phyloP scores from a whole-genome alignment of 176 grass and related monocot genomes.

The Rhynchospora pubera region DNA sequence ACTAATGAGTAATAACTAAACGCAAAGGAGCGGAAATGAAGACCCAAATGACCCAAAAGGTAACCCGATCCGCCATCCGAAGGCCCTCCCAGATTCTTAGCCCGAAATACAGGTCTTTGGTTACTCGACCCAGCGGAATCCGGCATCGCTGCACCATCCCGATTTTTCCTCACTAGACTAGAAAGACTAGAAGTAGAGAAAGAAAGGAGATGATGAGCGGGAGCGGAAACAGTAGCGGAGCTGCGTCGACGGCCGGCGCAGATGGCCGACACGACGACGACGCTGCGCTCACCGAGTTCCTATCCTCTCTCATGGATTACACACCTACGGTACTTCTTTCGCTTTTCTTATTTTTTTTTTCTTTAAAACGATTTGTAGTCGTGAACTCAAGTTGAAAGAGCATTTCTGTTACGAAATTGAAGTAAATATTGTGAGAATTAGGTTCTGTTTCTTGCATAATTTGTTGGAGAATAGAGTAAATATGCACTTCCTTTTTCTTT shows the following conservation, averaged over 20 bases:
- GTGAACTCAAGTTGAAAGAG: background rate
- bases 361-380: background rate
- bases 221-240: constrained; percentile 9
- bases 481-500: background rate
- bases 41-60: background rate
- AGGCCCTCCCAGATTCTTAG: background rate
- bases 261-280: constrained; percentile 82
- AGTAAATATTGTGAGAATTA: background rate
- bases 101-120: background rate
- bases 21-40: too few relatives aligned
- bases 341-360: background rate
- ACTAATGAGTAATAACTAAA: too few relatives aligned
- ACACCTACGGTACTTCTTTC: constrained; percentile 48
- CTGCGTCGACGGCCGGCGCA: constrained; percentile 10
- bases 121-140: background rate
- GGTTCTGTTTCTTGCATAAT: background rate
- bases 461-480: background rate
- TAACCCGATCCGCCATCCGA: background rate
- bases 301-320: constrained; percentile 97
- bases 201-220: constrained; percentile 8
- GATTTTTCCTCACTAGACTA: background rate
- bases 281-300: constrained; percentile 71
- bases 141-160: background rate
- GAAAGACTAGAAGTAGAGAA: background rate
- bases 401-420: background rate